A percentile compares a stretch with the other conserved stretches of the same genome.
phyloP scores from a whole-genome alignment of 495 filamentous ascomycete species.

The Talaromyces adpressus region DNA sequence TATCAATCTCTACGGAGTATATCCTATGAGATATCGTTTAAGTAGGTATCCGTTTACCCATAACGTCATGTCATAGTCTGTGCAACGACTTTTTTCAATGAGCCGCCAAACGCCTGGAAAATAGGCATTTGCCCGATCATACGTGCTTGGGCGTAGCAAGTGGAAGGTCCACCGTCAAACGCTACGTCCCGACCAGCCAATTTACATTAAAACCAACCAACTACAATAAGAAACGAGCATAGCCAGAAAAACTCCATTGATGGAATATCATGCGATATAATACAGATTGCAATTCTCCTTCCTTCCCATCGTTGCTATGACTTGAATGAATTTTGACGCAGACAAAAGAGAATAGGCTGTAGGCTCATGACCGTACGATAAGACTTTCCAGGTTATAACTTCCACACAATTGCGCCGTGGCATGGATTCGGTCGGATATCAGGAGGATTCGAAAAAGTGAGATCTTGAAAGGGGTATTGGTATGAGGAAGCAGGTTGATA shows the following conservation, averaged over 20 bases:
- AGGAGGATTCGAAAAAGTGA: neutral
- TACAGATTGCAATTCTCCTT: neutral
- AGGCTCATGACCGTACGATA: neutral
- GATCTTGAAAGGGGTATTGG: neutral
- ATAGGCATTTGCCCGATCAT: neutral
- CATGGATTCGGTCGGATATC: neutral
- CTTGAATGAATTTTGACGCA: neutral
- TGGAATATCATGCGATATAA: neutral
- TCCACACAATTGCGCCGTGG: neutral
- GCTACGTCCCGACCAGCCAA: neutral
- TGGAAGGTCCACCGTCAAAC: neutral
- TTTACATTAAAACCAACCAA: neutral
- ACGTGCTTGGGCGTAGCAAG: too few relatives aligned
- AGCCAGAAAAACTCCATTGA: slow-evolving; percentile 1
- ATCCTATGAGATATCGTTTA: neutral
- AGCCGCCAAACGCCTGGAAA: neutral
- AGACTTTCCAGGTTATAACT: neutral
- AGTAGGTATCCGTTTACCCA: too few relatives aligned
- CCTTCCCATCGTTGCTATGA: neutral
- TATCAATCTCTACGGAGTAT: neutral
- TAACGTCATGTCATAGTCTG: neutral
- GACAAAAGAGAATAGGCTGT: neutral
- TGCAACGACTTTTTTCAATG: neutral
- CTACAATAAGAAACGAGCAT: neutral
- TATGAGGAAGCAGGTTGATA: neutral